A percentile compares a stretch with the other conserved stretches of the same genome.
phyloP scores from a whole-genome alignment of 2,329 filamentous ascomycete genomes.

The Penicillium sp. region DNA sequence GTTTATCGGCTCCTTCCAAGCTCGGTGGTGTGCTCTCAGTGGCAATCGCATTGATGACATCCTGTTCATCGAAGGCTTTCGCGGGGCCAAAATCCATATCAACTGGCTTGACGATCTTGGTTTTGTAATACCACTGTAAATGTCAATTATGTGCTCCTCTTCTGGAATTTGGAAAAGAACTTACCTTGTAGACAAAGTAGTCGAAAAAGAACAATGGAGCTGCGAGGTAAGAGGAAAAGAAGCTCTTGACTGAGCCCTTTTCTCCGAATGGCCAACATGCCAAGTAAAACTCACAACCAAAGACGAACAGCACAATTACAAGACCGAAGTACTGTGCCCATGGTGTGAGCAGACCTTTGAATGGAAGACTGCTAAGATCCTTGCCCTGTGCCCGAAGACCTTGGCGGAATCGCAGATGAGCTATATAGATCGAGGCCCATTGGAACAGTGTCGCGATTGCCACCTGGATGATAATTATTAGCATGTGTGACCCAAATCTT shows the following conservation, averaged over 20 bases:
- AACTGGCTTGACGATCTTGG: conserved; percentile 22
- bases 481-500: background rate
- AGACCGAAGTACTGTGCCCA: conserved; percentile 29
- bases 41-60: conserved; percentile 17
- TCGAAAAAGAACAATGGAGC: conserved; percentile 35
- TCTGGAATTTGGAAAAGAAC: background rate
- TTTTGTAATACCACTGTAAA: conserved; percentile 20
- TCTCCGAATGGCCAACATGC: conserved; percentile 33
- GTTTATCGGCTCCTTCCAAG: background rate
- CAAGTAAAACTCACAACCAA: conserved; percentile 36
- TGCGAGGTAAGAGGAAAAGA: conserved; percentile 36
- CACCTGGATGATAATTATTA: conserved; percentile 16
- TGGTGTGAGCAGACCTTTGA: conserved; percentile 27
- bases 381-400: conserved; percentile 31
- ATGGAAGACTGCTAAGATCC: conserved; percentile 24
- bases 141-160: background rate
- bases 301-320: conserved; percentile 29
- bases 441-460: conserved; percentile 34
- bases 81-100: conserved; percentile 28
- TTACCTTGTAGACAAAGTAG: conserved; percentile 30
- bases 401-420: conserved; percentile 30
- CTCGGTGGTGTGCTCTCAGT: conserved; percentile 1
- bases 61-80: conserved; percentile 26
- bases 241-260: conserved; percentile 31
- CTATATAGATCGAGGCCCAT: conserved; percentile 29